phyloP scores from a whole-genome alignment of 1,284 basidiomycete species.

The Chalciporus sp. region DNA sequence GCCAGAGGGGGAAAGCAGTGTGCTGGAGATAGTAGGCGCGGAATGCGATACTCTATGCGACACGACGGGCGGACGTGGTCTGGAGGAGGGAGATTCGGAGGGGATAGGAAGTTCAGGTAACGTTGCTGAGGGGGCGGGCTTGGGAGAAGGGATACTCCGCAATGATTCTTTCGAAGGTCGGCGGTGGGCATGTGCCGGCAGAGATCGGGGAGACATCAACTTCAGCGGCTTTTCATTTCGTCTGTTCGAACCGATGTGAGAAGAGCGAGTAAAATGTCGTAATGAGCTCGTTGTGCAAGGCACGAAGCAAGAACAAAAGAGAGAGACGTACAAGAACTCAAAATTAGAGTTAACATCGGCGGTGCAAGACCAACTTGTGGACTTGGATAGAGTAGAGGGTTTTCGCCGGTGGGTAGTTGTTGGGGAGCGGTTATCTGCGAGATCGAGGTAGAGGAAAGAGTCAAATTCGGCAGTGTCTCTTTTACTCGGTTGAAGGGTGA shows the following conservation, averaged over 20 bases:
- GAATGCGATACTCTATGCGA: constrained; percentile 13
- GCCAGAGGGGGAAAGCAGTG: constrained; percentile 7
- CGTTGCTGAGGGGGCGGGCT: constrained; percentile 56
- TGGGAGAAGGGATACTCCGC: constrained; percentile 57
- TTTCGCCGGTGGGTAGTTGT: constrained; percentile 47
- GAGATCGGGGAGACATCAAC: constrained; percentile 11
- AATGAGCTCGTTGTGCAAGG: neutral
- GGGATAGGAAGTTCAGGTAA: constrained; percentile 35
- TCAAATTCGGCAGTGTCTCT: constrained; percentile 44
- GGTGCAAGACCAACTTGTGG: constrained; percentile 30
- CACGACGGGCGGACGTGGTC: neutral
- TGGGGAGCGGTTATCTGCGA: constrained; percentile 55
- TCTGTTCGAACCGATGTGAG: constrained; percentile 11
- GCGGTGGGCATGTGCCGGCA: constrained; percentile 23
- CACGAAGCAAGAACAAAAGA: neutral
- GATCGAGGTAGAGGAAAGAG: constrained; percentile 61
- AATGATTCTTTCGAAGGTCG: constrained; percentile 48
- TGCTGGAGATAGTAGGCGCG: constrained; percentile 10
- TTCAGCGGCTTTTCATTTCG: constrained; percentile 17
- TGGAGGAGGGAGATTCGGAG: constrained; percentile 12
- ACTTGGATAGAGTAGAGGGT: constrained; percentile 34
- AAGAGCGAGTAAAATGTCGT: neutral
- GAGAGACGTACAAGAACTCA: constrained; percentile 23
- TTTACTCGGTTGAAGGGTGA: constrained; percentile 47
- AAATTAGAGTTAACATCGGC: constrained; percentile 23